Evolutionary conservation across 169 alveolate species (phyloP), one percentile per base, ranked within the genome.

Genomic region (Eimeria brunetti): DNA sequence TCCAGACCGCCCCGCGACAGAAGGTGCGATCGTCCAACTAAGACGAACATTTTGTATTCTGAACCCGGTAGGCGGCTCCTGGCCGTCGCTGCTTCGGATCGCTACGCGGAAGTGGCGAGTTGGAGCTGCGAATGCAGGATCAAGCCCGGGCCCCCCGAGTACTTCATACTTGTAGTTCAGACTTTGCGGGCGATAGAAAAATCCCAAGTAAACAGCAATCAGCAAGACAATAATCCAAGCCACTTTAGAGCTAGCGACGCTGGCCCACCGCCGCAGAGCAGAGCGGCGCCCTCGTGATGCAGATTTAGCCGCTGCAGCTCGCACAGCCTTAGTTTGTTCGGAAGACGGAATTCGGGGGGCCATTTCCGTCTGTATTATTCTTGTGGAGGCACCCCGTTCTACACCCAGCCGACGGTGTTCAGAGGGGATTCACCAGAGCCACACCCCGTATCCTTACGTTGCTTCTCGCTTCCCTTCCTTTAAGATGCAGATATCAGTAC

Each of bases 91-190:
- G 62, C 62, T 62, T 38, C 81, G 92, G 22, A 86, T 67, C 67
- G 60, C 92, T 7, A 86, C 18, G 24, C 92, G 92, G 81, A 86
- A 86, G 81, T 86, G 64, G 78, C 92, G 92, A 86, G 92, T 60
- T 11, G 92, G 92, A 86, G 92, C 51, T 38, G 83, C 51, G 38
- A 86, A 86, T 58, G 33, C 58, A 41, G 92, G 67, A n/a, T 62
- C 60, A n/a, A 86, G 53, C 27, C 92, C 81, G 2, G 78, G 92
- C 14, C 92, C 92, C 64, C 64, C 81, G 30, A 33, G 24, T n/a
- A 86, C 14, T 86, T 86, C 92, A 53, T 58, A 86, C 8, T n/a
- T 62, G 49, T 64, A 86, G 33, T 30, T 41, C 38, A 27, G 92
- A 27, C 60, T 30, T 20, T 46, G 92, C n/a, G 92, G 81, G 46